These are phyloP conservation scores for Irpex lacteus DNA, from an alignment of 1,284 basidiomycete genomes.

Conservation along the genomic window DNA sequence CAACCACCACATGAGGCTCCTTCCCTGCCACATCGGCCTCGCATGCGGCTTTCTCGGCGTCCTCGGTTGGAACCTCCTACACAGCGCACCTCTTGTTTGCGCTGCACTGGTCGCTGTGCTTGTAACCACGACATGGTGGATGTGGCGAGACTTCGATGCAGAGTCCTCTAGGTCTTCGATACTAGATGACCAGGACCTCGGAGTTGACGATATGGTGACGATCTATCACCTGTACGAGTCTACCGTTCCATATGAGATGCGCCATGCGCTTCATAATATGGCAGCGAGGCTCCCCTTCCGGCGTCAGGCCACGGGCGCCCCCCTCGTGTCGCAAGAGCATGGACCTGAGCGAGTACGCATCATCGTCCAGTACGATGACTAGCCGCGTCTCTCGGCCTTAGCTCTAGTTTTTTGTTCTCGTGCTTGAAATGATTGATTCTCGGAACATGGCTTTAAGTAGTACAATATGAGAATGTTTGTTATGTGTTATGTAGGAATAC, in stretches of 20 bases:
- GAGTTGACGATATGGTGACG: slow-evolving; percentile 6
- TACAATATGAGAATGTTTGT: background rate
- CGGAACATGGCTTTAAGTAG: background rate
- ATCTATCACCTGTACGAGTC: slow-evolving; percentile 7
- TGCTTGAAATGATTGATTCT: background rate
- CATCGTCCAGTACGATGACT: background rate
- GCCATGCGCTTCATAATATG: background rate
- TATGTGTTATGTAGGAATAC: background rate
- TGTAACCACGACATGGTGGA: background rate
- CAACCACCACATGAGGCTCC: background rate
- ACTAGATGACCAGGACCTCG: background rate
- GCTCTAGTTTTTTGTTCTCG: background rate
- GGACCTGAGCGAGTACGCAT: background rate
- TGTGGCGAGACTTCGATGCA: slow-evolving; percentile 1
- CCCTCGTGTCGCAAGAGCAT: background rate
- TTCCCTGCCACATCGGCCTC: slow-evolving; percentile 10
- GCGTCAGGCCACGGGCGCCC: background rate
- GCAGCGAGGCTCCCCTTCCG: background rate
- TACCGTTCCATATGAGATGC: background rate
- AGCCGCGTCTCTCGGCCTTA: background rate
- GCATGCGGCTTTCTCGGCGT: slow-evolving; percentile 2
- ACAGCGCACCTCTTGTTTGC: background rate
- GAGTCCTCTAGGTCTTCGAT: background rate
- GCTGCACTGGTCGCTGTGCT: background rate
- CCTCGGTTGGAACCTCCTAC: background rate